These are phyloP conservation scores for Pholiota adiposa DNA, from an alignment of 1,284 basidiomycete genomes.

Conservation along the genomic window DNA sequence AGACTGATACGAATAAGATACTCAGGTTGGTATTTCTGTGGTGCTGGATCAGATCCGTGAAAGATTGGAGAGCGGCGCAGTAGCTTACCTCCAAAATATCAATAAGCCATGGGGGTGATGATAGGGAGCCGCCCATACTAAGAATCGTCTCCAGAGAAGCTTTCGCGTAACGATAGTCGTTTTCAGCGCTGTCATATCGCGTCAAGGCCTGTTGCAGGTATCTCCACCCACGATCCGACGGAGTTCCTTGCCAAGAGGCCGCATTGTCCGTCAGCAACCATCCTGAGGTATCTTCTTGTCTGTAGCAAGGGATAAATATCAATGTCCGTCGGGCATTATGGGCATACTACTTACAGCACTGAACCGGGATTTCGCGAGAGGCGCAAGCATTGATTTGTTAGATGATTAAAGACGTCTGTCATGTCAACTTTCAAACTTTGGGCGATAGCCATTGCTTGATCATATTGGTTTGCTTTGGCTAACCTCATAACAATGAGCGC, in stretches of 20 bases:
- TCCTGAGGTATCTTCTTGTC: slow-evolving; percentile 68
- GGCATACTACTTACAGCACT: slow-evolving; percentile 50
- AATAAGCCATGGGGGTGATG: slow-evolving; percentile 84
- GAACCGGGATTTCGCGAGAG: slow-evolving; percentile 63
- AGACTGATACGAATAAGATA: slow-evolving; percentile 78
- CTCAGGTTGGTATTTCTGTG: slow-evolving; percentile 74
- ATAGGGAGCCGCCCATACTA: slow-evolving; percentile 59
- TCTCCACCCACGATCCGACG: slow-evolving; percentile 84
- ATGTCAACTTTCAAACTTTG: slow-evolving; percentile 83
- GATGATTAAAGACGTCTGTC: slow-evolving; percentile 80
- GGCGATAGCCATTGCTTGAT: slow-evolving; percentile 80
- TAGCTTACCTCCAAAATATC: slow-evolving; percentile 67
- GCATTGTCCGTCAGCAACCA: slow-evolving; percentile 86
- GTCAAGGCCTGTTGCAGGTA: slow-evolving; percentile 84
- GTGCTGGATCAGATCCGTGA: slow-evolving; percentile 19
- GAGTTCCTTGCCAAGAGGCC: slow-evolving; percentile 82
- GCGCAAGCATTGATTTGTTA: slow-evolving; percentile 82
- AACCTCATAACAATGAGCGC: slow-evolving; percentile 81
- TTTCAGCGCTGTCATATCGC: slow-evolving; percentile 77
- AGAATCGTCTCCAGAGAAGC: slow-evolving; percentile 80
- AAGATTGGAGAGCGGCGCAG: slow-evolving; percentile 9
- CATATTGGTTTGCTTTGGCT: slow-evolving; percentile 81
- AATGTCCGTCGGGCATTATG: slow-evolving; percentile 9
- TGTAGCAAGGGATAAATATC: slow-evolving; percentile 32
- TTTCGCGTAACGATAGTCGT: slow-evolving; percentile 77